Percentiles rank a stretch among this genome's conserved stretches.
Evolutionary conservation across 176 grass and related monocot genomes (phyloP).

Genomic region (Metroxylon sagu): DNA sequence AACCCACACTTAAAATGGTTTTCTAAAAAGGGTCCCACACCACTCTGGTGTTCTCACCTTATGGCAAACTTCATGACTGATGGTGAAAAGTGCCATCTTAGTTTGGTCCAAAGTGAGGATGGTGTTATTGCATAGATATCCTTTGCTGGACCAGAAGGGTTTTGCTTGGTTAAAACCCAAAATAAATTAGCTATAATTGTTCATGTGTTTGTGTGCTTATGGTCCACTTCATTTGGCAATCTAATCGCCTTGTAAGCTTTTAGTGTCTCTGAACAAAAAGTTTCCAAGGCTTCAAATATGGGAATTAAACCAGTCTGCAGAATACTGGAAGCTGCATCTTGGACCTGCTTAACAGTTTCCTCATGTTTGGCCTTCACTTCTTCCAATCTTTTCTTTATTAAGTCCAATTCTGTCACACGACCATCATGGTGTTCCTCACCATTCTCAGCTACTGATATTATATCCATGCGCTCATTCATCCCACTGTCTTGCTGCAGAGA

Average conservation of each 20-base stretch:
- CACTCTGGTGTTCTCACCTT: too few relatives aligned
- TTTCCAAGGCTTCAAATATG: slow-evolving; percentile 42
- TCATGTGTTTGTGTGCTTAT: background rate
- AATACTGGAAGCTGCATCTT: slow-evolving; percentile 39
- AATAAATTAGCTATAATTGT: too few relatives aligned
- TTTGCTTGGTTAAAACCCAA: too few relatives aligned
- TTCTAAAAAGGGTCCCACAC: too few relatives aligned
- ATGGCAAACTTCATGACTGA: too few relatives aligned
- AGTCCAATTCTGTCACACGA: slow-evolving; percentile 22
- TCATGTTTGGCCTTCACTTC: slow-evolving; percentile 42
- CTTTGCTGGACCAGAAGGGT: too few relatives aligned
- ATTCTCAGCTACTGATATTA: slow-evolving; percentile 15
- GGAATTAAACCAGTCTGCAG: slow-evolving; percentile 52
- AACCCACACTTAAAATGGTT: too few relatives aligned
- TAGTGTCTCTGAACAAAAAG: slow-evolving; percentile 38
- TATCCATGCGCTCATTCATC: slow-evolving; percentile 18
- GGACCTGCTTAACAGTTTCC: slow-evolving; percentile 29
- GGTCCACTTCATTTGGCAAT: slow-evolving; percentile 3
- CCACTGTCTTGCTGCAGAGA: slow-evolving; percentile 24
- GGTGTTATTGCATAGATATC: too few relatives aligned
- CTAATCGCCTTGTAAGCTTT: slow-evolving; percentile 41
- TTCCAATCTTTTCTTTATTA: slow-evolving; percentile 35
- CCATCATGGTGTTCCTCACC: slow-evolving; percentile 14
- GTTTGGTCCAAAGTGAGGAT: too few relatives aligned
- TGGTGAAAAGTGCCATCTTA: too few relatives aligned